Evolutionary conservation across 495 filamentous ascomycete species (phyloP).

Genomic region (Penicillium coprophilum): DNA sequence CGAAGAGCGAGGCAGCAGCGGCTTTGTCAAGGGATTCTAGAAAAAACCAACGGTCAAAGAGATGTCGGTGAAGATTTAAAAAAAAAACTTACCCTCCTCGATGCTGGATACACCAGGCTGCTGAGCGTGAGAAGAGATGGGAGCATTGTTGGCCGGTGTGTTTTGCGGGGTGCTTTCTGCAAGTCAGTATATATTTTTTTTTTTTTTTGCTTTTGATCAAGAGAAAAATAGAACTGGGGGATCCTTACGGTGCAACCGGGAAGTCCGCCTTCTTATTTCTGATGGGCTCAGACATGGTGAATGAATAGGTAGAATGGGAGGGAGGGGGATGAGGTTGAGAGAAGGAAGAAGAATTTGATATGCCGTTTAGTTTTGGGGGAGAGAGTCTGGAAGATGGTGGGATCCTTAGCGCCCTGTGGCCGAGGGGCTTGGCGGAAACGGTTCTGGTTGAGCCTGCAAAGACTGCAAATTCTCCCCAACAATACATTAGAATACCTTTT

Average conservation of each 20-base stretch:
- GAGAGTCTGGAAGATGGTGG: constrained; percentile 48
- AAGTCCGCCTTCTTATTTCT: constrained; percentile 85
- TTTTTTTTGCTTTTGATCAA: constrained; percentile 25
- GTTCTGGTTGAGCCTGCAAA: constrained; percentile 41
- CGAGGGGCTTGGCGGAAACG: constrained; percentile 50
- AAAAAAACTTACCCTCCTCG: constrained; percentile 78
- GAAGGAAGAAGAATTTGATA: constrained; percentile 43
- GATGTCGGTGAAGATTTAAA: constrained; percentile 10
- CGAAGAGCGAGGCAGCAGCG: constrained; percentile 85
- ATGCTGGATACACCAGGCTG: constrained; percentile 93
- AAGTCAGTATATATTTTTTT: constrained; percentile 25
- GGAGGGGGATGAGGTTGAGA: constrained; percentile 19
- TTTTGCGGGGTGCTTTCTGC: constrained; percentile 84
- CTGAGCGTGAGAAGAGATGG: constrained; percentile 96
- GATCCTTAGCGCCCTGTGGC: constrained; percentile 50
- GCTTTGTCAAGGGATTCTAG: constrained; percentile 88
- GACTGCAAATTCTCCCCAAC: constrained; percentile 36
- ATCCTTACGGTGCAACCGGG: constrained; percentile 76
- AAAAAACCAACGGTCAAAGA: constrained; percentile 13
- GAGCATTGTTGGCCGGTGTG: constrained; percentile 89
- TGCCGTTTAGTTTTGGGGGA: constrained; percentile 43
- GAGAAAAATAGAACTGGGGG: constrained; percentile 16
- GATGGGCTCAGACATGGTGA: constrained; percentile 84
- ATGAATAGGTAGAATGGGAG: constrained; percentile 8
- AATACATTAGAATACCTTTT: constrained; percentile 16